Evolutionary conservation across 495 filamentous ascomycete genomes (phyloP).

Genomic region (Cladorrhinum samala): DNA sequence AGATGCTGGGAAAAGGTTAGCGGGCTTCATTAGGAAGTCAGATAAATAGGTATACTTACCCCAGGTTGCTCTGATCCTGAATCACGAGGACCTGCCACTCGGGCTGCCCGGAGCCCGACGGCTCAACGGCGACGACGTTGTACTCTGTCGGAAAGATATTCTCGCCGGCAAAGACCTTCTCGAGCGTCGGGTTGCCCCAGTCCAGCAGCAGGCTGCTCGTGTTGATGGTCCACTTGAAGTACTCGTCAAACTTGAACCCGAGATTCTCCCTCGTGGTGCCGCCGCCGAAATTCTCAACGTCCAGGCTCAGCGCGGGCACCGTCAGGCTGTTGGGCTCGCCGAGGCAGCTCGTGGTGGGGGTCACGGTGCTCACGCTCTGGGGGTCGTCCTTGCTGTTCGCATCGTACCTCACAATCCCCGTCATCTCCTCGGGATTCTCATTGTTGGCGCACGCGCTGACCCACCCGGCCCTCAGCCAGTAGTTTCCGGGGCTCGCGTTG

Average conservation of each 20-base stretch:
- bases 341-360: conserved; percentile 9
- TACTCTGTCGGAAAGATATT: conserved; percentile 27
- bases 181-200: conserved; percentile 28
- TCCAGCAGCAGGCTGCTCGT: conserved; percentile 23
- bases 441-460: conserved; percentile 42
- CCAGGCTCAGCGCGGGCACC: conserved; percentile 26
- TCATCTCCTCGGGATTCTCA: conserved; percentile 38
- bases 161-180: conserved; percentile 19
- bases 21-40: not conserved
- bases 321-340: conserved; percentile 27
- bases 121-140: conserved; percentile 25
- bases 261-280: conserved; percentile 15
- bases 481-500: conserved; percentile 41
- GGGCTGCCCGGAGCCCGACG: not conserved
- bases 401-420: conserved; percentile 53
- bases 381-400: conserved; percentile 26
- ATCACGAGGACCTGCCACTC: conserved; percentile 22
- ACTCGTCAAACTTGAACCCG: conserved; percentile 11
- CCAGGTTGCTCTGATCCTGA: conserved; percentile 11
- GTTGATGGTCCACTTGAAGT: conserved; percentile 35
- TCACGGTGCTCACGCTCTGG: conserved; percentile 24
- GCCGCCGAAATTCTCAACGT: conserved; percentile 23
- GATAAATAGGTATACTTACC: not conserved
- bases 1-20: conserved; percentile 4
- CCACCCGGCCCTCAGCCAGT: conserved; percentile 46